Percentiles rank a stretch among this genome's conserved stretches.
Conservation (phyloP, 1,284 basidiomycete genomes). For the Neolentinus lepideus region DNA sequence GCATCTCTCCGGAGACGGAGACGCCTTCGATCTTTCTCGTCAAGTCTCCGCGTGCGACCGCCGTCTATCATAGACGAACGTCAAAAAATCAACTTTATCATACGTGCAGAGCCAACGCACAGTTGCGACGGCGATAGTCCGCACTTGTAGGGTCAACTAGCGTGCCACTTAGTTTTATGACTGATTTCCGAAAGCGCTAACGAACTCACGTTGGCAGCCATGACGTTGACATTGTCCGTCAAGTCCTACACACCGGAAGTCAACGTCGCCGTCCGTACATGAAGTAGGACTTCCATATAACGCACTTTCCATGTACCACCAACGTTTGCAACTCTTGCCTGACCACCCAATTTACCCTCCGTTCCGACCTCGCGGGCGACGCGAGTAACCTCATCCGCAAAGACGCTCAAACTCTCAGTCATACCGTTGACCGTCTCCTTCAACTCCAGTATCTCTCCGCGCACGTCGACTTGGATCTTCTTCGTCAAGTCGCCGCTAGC, state of each 20-base stretch:
- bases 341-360: conserved; percentile 83
- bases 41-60: conserved; percentile 91
- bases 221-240: conserved; percentile 91
- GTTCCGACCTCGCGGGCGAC: conserved; percentile 91
- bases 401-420: conserved; percentile 83
- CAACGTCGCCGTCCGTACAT: neutral
- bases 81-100: conserved; percentile 5
- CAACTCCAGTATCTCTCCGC: conserved; percentile 85
- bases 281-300: conserved; percentile 8
- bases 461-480: conserved; percentile 85
- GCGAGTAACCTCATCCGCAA: conserved; percentile 84
- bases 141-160: conserved; percentile 89
- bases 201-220: conserved; percentile 69
- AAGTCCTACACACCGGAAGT: conserved; percentile 45
- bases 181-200: neutral
- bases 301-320: conserved; percentile 92
- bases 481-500: conserved; percentile 86
- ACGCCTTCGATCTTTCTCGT: conserved; percentile 92
- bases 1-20: conserved; percentile 92
- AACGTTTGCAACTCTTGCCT: conserved; percentile 85
- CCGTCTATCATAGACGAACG: conserved; percentile 44
- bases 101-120: conserved; percentile 29
- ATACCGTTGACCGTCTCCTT: conserved; percentile 89
- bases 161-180: conserved; percentile 3
- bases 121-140: conserved; percentile 91